Base-by-base conservation (phyloP, 2,329 filamentous ascomycete species). In the Sarocladium kiliense region DNA sequence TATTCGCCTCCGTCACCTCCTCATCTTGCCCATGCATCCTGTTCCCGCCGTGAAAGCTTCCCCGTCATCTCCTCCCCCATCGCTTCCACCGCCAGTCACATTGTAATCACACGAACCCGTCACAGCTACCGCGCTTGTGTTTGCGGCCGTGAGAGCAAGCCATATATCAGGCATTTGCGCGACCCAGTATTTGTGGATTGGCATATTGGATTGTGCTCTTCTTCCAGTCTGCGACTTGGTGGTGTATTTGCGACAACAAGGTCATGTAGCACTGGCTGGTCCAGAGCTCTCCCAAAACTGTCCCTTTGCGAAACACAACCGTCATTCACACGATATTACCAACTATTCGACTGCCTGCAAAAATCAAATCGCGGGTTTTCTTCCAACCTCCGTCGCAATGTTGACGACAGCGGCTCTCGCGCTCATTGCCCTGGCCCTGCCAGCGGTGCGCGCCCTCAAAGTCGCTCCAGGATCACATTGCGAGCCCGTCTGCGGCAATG, bases 401-500 rank as follows among this genome's bases (percentile, higher is more conserved):
- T 57, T 55, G 26, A 49, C 62, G 16, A 36, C 61, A 19, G 58
- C 62, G 36, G 58, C 41, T 45, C 41, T 66, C 53, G 26, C 63
- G 19, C 54, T 62, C 23, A 55, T 60, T 32, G 56, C 54, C 18
- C 23, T 53, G 19, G 55, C 59, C 32, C 51, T 65, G 50, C 60
- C 59, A n/a, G 59, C 54, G 9, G 61, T 56, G 11, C 58, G 51
- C 16, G 65, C 68, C 6, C 61, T 83, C 23, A 65, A 78, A 30
- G 77, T 78, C 42, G 67, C 76, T 0, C 60, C 71, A 0, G 68
- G 68, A 32, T 84, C 81, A 21, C 74, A 77, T 16, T 84, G 81
- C 66, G 66, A 68, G 34, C 65, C 68, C 25, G 66, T 72, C 32
- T 84, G 81, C 64, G 81, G 81, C 64, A 84, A 84, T 56, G 74